phyloP scores from a whole-genome alignment of 1,139 yeast species.

The Sugiyamaella paludigena region DNA sequence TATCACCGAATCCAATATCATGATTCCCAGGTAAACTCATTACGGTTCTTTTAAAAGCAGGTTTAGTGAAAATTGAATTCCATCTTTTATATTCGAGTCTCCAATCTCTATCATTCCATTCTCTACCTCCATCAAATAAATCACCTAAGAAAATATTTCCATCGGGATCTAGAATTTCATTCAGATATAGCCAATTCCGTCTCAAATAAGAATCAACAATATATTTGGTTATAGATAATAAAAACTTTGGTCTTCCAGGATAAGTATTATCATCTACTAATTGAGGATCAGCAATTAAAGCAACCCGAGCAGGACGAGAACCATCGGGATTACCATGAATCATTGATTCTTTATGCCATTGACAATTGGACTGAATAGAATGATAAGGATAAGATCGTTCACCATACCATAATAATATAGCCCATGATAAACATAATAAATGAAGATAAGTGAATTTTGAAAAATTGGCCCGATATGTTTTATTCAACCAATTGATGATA shows the following conservation, averaged over 20 bases:
- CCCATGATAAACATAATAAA: conserved; percentile 45
- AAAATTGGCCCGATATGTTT: neutral
- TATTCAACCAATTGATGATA: neutral
- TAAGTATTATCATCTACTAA: conserved; percentile 75
- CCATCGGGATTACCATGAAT: conserved; percentile 6
- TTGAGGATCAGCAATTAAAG: conserved; percentile 89
- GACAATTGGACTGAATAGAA: conserved; percentile 48
- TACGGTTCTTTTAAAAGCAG: conserved; percentile 44
- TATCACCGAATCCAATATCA: conserved; percentile 88
- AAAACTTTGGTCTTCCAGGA: conserved; percentile 39
- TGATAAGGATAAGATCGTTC: conserved; percentile 58
- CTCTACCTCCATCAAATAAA: conserved; percentile 91
- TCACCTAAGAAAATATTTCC: conserved; percentile 82
- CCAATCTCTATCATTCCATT: conserved; percentile 76
- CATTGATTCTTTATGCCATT: conserved; percentile 45
- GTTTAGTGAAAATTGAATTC: conserved; percentile 56
- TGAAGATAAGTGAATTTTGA: conserved; percentile 15
- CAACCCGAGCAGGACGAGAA: conserved; percentile 54
- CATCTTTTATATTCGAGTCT: conserved; percentile 68
- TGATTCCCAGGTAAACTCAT: conserved; percentile 86
- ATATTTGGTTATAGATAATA: conserved; percentile 37
- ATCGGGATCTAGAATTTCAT: conserved; percentile 65
- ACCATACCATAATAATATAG: conserved; percentile 51
- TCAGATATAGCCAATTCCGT: conserved; percentile 67
- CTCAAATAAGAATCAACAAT: conserved; percentile 74